Conservation (phyloP, 371 early-diverging fungal genomes). For the Mortierella sp. region DNA sequence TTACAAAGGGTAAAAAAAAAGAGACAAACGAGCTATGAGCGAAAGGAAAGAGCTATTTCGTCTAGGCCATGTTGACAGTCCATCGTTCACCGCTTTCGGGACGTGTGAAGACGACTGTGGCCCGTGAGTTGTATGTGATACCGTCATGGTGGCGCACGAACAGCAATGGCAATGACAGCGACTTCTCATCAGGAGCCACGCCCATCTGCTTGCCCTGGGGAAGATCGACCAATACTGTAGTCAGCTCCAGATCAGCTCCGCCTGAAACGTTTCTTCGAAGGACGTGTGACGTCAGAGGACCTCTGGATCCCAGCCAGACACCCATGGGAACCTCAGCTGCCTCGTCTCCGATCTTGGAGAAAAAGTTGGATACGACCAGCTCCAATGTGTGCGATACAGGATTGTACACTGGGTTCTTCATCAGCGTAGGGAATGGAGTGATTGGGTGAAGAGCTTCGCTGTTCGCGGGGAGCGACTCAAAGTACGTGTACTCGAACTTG, state of each 20-base stretch:
- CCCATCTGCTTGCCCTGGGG: conserved; percentile 40
- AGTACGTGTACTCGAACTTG: conserved; percentile 66
- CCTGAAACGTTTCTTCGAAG: conserved; percentile 32
- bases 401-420: conserved; percentile 52
- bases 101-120: conserved; percentile 46
- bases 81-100: conserved; percentile 39
- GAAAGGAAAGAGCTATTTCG: neutral
- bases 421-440: conserved; percentile 54
- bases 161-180: conserved; percentile 37
- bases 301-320: conserved; percentile 53
- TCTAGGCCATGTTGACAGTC: conserved; percentile 41
- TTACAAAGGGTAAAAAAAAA: conserved; percentile 2
- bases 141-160: conserved; percentile 48
- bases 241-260: conserved; percentile 20
- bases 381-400: conserved; percentile 45
- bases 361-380: conserved; percentile 48
- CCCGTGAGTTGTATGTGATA: conserved; percentile 52
- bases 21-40: neutral
- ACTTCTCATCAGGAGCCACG: conserved; percentile 28
- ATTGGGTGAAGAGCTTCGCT: conserved; percentile 40
- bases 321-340: conserved; percentile 34
- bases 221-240: conserved; percentile 44
- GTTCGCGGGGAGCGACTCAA: conserved; percentile 53
- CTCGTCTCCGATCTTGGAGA: conserved; percentile 28
- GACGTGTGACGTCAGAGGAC: conserved; percentile 48